A percentile compares a stretch with the other conserved stretches of the same genome.
These are phyloP conservation scores for Bremia lactucae DNA, from an alignment of 352 stramenopile genomes.

Conservation along the genomic window DNA sequence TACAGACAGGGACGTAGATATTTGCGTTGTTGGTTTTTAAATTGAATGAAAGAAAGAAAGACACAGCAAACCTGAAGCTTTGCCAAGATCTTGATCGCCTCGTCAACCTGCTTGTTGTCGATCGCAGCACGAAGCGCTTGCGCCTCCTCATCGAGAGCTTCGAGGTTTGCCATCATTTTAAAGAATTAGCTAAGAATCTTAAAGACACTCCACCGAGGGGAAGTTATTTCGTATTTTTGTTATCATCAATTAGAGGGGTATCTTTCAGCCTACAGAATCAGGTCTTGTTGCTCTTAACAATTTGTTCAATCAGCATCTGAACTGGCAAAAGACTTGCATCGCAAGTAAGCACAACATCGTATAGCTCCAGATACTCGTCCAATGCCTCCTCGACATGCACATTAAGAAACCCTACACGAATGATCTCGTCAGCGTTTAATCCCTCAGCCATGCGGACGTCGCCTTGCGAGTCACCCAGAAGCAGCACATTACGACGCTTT, in stretches of 20 bases:
- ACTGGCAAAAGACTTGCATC: constrained; percentile 44
- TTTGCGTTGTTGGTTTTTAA: not conserved
- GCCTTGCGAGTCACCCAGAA: constrained; percentile 56
- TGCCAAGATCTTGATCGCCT: constrained; percentile 34
- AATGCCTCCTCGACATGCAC: constrained; percentile 49
- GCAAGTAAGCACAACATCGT: constrained; percentile 60
- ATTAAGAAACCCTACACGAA: constrained; percentile 66
- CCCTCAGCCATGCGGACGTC: constrained; percentile 50
- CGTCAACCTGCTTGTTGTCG: constrained; percentile 30
- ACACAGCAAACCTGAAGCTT: constrained; percentile 47
- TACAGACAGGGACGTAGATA: constrained; percentile 12
- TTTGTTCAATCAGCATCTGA: constrained; percentile 37
- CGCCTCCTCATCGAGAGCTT: constrained; percentile 48
- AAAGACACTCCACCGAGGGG: not conserved
- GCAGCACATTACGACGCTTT: constrained; percentile 48
- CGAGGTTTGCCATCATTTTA: constrained; percentile 27
- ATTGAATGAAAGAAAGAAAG: not conserved
- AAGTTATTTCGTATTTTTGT: too few species aligned
- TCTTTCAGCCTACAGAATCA: not conserved
- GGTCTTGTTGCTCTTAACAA: constrained; percentile 4
- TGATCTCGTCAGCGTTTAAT: constrained; percentile 42
- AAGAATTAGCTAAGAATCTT: constrained; percentile 3
- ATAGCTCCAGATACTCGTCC: constrained; percentile 51
- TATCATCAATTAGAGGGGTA: not conserved
- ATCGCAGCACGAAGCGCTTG: constrained; percentile 48